Conservation (phyloP, 805 yeast species). For the Cyberlindnera saturnus region DNA sequence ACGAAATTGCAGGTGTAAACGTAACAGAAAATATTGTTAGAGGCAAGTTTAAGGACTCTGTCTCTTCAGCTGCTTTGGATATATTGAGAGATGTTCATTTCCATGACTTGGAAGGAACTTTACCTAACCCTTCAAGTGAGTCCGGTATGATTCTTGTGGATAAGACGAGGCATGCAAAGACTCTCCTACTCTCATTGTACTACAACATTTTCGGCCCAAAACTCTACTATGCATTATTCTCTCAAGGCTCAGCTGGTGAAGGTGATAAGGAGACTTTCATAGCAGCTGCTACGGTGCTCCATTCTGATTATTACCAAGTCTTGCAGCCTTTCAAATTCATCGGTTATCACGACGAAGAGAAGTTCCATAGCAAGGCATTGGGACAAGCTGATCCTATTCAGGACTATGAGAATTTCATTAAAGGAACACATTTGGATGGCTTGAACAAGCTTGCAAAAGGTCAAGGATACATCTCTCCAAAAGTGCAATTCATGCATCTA, state of each 20-base stretch:
- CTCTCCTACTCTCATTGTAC: slow-evolving; percentile 48
- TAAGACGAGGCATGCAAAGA: slow-evolving; percentile 46
- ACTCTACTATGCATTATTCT: slow-evolving; percentile 52
- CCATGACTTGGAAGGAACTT: slow-evolving; percentile 51
- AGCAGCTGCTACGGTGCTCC: slow-evolving; percentile 50
- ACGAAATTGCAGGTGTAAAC: slow-evolving; percentile 41
- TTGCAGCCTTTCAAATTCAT: slow-evolving; percentile 28
- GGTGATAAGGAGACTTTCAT: slow-evolving; percentile 68
- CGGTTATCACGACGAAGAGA: slow-evolving; percentile 25
- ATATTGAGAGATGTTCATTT: slow-evolving; percentile 28
- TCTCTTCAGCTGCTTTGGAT: not conserved
- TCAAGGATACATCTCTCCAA: slow-evolving; percentile 13
- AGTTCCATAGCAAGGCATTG: slow-evolving; percentile 33
- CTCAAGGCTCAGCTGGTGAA: slow-evolving; percentile 70
- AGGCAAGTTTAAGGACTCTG: slow-evolving; percentile 26
- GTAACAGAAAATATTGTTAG: slow-evolving; percentile 31
- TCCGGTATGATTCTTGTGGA: slow-evolving; percentile 57
- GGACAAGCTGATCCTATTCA: slow-evolving; percentile 35
- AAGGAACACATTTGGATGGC: slow-evolving; percentile 16
- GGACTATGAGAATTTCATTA: slow-evolving; percentile 22
- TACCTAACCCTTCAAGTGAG: slow-evolving; percentile 62
- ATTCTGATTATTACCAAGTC: slow-evolving; percentile 42
- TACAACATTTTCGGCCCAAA: slow-evolving; percentile 58
- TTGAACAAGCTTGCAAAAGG: slow-evolving; percentile 11
- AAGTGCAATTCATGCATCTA: slow-evolving; percentile 46